Conservation (phyloP, 306 rosid species). For the Medicago arabica region DNA sequence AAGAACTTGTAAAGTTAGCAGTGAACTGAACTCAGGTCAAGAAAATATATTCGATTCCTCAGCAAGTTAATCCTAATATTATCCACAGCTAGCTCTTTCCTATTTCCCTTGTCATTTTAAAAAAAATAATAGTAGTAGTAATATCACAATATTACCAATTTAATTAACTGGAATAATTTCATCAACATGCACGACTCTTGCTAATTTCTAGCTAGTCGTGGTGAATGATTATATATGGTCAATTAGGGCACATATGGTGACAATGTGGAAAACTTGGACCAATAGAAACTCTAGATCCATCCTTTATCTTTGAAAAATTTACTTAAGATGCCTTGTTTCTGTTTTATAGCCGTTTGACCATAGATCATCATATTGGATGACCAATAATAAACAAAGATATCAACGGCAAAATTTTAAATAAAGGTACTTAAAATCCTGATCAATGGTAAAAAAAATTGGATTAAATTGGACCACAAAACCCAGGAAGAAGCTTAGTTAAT, state of each 20-base stretch:
- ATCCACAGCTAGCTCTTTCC: no score
- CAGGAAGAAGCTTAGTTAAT: constrained; percentile 6
- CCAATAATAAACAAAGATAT: constrained; percentile 41
- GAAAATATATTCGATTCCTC: no score
- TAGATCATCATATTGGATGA: constrained; percentile 47
- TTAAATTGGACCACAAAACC: constrained; percentile 50
- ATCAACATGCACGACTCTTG: not conserved
- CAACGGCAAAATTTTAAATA: constrained; percentile 25
- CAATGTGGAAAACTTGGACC: constrained; percentile 45
- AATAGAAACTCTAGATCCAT: constrained; percentile 48
- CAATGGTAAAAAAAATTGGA: constrained; percentile 35
- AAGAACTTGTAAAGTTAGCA: no score
- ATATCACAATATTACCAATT: no score
- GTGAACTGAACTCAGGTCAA: no score
- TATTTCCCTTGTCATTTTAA: no score
- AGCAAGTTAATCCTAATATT: no score
- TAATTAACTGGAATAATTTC: not conserved
- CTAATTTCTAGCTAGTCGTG: not conserved
- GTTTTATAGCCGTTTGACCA: constrained; percentile 53
- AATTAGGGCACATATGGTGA: constrained; percentile 33
- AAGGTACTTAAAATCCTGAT: not conserved
- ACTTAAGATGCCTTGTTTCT: constrained; percentile 43
- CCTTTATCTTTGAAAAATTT: constrained; percentile 29
- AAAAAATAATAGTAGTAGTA: no score
- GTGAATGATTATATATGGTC: constrained; percentile 31